Conservation (phyloP, 2,329 filamentous ascomycete species). For the Ilyonectria destructans region DNA sequence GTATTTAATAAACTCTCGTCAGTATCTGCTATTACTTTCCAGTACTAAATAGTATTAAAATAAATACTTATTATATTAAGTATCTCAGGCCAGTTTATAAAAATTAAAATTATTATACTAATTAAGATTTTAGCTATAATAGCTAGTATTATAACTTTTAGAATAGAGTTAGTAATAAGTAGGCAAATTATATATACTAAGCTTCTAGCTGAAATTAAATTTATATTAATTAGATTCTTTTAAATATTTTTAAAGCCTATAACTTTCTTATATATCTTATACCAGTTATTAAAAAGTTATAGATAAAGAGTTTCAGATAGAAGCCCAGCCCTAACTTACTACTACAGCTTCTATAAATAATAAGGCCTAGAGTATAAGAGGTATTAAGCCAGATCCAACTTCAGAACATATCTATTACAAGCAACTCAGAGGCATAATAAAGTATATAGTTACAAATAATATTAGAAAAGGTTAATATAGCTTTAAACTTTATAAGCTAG, state of each 20-base stretch:
- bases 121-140: background rate
- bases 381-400: background rate
- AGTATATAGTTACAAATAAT: background rate
- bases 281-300: background rate
- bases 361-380: background rate
- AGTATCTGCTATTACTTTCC: constrained; percentile 1
- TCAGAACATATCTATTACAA: background rate
- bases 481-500: background rate
- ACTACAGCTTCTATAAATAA: background rate
- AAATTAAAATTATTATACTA: constrained; percentile 4
- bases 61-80: constrained; percentile 1
- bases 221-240: constrained; percentile 13
- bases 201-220: constrained; percentile 1
- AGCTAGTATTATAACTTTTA: background rate
- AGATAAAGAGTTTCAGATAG: background rate
- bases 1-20: background rate
- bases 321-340: background rate
- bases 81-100: background rate
- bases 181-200: background rate
- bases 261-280: background rate
- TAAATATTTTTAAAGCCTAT: background rate
- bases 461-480: background rate
- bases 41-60: background rate
- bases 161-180: constrained; percentile 2
- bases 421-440: background rate